Evolutionary conservation across 2,329 filamentous ascomycete species (phyloP), one percentile per base, ranked within the genome.

Genomic region (Tolypocladium ophioglossoides): DNA sequence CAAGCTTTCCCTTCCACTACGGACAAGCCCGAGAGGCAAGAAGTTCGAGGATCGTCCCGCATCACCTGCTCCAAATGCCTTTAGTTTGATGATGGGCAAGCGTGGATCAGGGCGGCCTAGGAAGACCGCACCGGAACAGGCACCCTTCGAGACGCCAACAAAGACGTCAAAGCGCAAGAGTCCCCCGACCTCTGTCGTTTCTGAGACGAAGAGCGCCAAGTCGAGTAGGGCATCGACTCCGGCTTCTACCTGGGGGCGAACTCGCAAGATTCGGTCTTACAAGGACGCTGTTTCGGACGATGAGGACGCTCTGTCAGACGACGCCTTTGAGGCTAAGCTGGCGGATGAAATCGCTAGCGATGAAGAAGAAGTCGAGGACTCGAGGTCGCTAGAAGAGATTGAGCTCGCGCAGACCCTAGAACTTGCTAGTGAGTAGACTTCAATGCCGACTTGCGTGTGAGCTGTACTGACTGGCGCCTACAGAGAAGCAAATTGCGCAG

Each of bases 271-370:
- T 1, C 72, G 56, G 6, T 64, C 61, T 0, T 83, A 84, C 60
- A 71, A 76, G 64, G 71, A 85, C 56, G 68, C 82, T 20, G 3
- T 20, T 3, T 48, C 44, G 2, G 44, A 20, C 10, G 27, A 48
- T 5, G 44, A 48, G 44, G 44, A 48, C 11, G 44, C 44, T 4
- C 37, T 96, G 11, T 91, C 86, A 7, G 92, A 97, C 58, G 81
- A 87, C 34, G 86, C 89, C 59, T 97, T 94, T 64, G 91, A 96
- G 67, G 79, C 83, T 0, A 87, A 87, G 59, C 74, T 95, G 1
- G 86, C 87, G 7, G 75, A 83, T 3, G 82, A 87, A 56, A 70
- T 84, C 27, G 72, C 68, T 1, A 66, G 71, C 12, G 71, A 77
- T 0, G 64, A 68, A 0, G 68, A 72, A 0, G 64, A 71, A 0